Conservation (phyloP, 257 asterid species). For the Ajuga chamaepitys region DNA sequence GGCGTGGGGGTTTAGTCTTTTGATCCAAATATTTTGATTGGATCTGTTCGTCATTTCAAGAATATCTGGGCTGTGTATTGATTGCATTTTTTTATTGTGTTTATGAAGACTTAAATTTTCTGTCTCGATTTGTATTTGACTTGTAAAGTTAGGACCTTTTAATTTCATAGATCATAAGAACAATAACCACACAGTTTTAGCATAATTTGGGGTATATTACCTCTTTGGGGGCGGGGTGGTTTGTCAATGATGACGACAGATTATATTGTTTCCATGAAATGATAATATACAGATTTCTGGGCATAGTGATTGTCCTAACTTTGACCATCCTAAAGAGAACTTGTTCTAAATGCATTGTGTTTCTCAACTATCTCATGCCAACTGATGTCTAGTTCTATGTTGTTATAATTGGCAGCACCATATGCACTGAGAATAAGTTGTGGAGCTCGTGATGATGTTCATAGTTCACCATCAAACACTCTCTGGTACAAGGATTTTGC, state of each 20-base stretch:
- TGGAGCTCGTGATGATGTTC: constrained; percentile 80
- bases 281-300: not conserved
- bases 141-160: not conserved
- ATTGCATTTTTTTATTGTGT: constrained; percentile 9
- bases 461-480: constrained; percentile 62
- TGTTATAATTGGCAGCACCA: constrained; percentile 51
- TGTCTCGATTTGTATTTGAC: not conserved
- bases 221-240: not conserved
- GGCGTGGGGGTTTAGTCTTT: not conserved
- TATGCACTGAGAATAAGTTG: constrained; percentile 90
- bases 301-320: not conserved
- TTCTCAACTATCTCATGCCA: not conserved
- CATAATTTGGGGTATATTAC: not conserved
- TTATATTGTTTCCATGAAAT: not conserved
- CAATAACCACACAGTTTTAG: constrained; percentile 5
- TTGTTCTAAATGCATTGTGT: not conserved
- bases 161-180: not conserved
- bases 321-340: not conserved
- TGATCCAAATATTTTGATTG: not conserved
- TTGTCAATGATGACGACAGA: not conserved
- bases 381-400: not conserved
- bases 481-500: constrained; percentile 86
- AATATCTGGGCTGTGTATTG: not conserved
- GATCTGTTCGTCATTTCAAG: constrained; percentile 4
- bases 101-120: constrained; percentile 9